Base-by-base conservation (phyloP, 768 basidiomycete species). In the Candolleomyces aberdarensis region DNA sequence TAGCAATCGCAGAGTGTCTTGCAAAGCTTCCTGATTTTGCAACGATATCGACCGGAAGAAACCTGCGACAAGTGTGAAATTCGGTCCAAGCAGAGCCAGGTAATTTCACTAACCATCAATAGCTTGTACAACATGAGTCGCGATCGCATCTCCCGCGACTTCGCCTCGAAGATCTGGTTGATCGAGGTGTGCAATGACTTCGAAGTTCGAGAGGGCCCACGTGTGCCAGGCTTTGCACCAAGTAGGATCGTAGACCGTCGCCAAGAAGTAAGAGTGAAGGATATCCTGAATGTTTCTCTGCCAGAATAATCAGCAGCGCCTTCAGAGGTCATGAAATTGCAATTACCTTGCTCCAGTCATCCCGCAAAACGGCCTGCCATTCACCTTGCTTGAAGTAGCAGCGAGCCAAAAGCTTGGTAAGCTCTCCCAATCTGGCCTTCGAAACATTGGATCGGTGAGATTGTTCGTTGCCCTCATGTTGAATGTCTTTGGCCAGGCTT, bases 141-240 rank as follows among this genome's bases (percentile, higher is more conserved):
- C 87, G 56, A 97, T 81, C 26, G 83, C 82, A 19, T 80, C 81
- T 3, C 83, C 82, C 4, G 85, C 83, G 11, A 89, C 70, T 57
- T 91, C 88, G 20, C 78, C 75, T 50, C 76, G 79, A 62, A 86
- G 84, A 36, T 73, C 76, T 67, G 86, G 86, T 47, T 76, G 82
- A 71, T 96, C 94, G 67, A 96, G 77, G 67, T 89, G 84, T 29
- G 83, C 81, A 63, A 98, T 87, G 63, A 98, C 93, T 58, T 98
- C 94, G 64, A 97, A 96, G 73, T 98, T 98, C 3, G 95, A 90
- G 57, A 98, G 78, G 2, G 97, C 96, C 94, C 95, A 99, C 0
- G 94, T 94, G 69, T 99, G 97, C 96, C 96, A 98, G 17, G 96
- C 97, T 71, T 99, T 98, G 75, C 98, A 98, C 97, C 97, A 99